phyloP scores from a whole-genome alignment of 495 filamentous ascomycete species.

The Neurospora sp. region DNA sequence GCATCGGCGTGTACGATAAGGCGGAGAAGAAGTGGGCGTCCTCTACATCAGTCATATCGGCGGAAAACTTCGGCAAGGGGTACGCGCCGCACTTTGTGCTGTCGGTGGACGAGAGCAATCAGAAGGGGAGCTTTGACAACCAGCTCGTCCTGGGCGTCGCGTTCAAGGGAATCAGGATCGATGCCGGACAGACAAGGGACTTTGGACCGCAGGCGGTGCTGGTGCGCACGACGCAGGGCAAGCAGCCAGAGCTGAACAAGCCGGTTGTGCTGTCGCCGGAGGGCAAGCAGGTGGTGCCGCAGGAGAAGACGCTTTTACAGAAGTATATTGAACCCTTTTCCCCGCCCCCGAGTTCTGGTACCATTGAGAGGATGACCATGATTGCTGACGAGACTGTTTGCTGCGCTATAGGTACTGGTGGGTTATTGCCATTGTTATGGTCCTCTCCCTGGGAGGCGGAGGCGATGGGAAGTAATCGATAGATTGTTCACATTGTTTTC shows the following conservation, averaged over 20 bases:
- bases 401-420: slow-evolving; percentile 40
- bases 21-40: slow-evolving; percentile 30
- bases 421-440: slow-evolving; percentile 32
- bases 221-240: slow-evolving; percentile 32
- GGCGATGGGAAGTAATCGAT: slow-evolving; percentile 30
- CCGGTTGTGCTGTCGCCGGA: slow-evolving; percentile 53
- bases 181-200: slow-evolving; percentile 45
- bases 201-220: slow-evolving; percentile 47
- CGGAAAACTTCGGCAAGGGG: slow-evolving; percentile 43
- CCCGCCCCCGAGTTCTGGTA: slow-evolving; percentile 13
- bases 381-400: slow-evolving; percentile 1
- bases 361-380: not conserved
- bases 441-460: slow-evolving; percentile 26
- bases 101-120: slow-evolving; percentile 20
- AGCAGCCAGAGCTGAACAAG: slow-evolving; percentile 51
- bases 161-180: slow-evolving; percentile 34
- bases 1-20: slow-evolving; percentile 39
- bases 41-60: slow-evolving; percentile 37
- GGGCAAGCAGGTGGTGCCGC: slow-evolving; percentile 44
- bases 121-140: slow-evolving; percentile 13
- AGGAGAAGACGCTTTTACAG: slow-evolving; percentile 61
- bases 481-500: not conserved
- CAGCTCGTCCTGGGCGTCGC: slow-evolving; percentile 29
- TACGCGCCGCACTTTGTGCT: slow-evolving; percentile 40
- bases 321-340: slow-evolving; percentile 42